Evolutionary conservation across 164 flowering plant species (phyloP).

Genomic region (Pachysandra terminalis): DNA sequence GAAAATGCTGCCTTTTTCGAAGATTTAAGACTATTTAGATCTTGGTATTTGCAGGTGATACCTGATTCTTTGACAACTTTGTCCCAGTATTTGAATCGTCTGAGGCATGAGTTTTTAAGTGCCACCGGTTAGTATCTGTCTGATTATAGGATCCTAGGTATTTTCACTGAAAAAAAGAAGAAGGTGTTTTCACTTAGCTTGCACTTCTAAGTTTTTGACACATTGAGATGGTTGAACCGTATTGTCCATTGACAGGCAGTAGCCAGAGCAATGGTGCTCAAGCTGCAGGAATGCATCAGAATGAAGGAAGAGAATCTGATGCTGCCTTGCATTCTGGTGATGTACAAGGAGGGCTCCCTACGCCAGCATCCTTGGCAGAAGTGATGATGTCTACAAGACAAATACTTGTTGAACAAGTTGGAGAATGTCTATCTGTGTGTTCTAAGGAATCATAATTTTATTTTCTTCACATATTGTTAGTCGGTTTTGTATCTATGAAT

Average conservation of each 20-base stretch:
- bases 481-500: not conserved
- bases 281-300: constrained; percentile 20
- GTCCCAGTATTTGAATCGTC: constrained; percentile 52
- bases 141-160: not conserved
- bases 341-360: constrained; percentile 51
- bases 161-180: too few relatives aligned
- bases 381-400: constrained; percentile 57
- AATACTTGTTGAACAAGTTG: constrained; percentile 52
- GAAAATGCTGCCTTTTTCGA: not conserved
- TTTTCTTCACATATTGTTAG: not conserved
- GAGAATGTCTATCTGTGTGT: constrained; percentile 60
- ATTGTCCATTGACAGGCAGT: constrained; percentile 30
- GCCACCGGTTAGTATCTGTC: constrained; percentile 42
- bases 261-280: constrained; percentile 25
- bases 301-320: constrained; percentile 26
- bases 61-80: constrained; percentile 84
- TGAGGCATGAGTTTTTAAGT: constrained; percentile 63
- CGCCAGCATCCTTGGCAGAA: constrained; percentile 74
- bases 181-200: not conserved
- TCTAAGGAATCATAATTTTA: not conserved
- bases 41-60: constrained; percentile 51
- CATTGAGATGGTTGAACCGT: constrained; percentile 16
- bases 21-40: not conserved
- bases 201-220: constrained; percentile 5
- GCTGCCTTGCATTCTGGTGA: constrained; percentile 24